These are phyloP conservation scores for Pythium sukuiense DNA, from an alignment of 352 stramenopile genomes.

Conservation along the genomic window DNA sequence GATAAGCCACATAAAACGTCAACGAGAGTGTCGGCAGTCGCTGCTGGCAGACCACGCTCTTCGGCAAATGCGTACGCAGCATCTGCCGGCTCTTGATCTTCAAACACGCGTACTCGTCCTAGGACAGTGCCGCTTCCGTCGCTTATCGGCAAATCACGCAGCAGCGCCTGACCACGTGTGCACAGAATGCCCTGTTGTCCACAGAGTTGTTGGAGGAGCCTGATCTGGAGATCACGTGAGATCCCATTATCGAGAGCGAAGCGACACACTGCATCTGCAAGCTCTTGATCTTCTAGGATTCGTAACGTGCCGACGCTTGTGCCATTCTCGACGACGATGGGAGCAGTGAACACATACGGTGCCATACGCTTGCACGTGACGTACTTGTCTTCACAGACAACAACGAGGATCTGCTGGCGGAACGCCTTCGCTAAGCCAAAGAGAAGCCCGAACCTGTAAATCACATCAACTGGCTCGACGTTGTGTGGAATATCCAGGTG, in stretches of 20 bases:
- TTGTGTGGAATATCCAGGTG: conserved; percentile 45
- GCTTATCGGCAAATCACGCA: conserved; percentile 48
- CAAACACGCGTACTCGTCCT: conserved; percentile 55
- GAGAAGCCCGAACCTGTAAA: conserved; percentile 45
- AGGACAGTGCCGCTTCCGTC: conserved; percentile 33
- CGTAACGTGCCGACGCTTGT: conserved; percentile 36
- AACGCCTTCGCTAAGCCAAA: conserved; percentile 40
- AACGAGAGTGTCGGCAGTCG: conserved; percentile 43
- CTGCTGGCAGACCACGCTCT: conserved; percentile 39
- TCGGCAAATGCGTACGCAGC: conserved; percentile 68
- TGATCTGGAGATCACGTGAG: conserved; percentile 40
- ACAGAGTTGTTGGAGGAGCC: conserved; percentile 61
- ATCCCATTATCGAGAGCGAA: conserved; percentile 59
- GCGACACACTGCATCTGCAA: conserved; percentile 63
- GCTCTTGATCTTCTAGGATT: conserved; percentile 65
- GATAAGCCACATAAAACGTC: conserved; percentile 52
- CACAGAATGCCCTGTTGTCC: conserved; percentile 52
- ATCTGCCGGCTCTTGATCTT: conserved; percentile 75
- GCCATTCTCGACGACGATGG: conserved; percentile 54
- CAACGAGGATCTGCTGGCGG: conserved; percentile 39
- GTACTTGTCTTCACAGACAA: conserved; percentile 58
- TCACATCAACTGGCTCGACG: conserved; percentile 55
- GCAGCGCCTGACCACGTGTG: conserved; percentile 54
- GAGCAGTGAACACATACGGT: conserved; percentile 51
- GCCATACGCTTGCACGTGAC: conserved; percentile 47